Base-by-base conservation (phyloP, 1,139 yeast species). In the Ogataea hybrid region DNA sequence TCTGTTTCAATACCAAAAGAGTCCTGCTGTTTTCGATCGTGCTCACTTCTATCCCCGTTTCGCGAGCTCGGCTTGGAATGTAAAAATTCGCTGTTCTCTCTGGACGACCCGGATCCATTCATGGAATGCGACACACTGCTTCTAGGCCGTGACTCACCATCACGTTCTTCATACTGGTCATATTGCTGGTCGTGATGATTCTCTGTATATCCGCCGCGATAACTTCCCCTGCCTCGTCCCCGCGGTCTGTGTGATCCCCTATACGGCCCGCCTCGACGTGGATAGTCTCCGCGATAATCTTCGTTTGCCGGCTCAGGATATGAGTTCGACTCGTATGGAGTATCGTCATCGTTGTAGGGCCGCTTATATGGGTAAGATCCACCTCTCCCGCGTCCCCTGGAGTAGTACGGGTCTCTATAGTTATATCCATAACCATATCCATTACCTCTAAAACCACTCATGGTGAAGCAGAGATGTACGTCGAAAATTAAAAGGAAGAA, bases 161-260 rank as follows among this genome's bases (percentile, higher is more conserved):
- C 27, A 6, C 15, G 18, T 11, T 32, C 35, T 11, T 21, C 36
- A n/a, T 36, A 28, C 15, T 32, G 28, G 9, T 41, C 39, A 20
- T 29, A 28, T 18, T 9, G 25, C 17, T 31, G 32, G n/a, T 29
- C 20, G 15, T 42, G 25, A 11, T 22, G 23, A 23, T 23, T 27
- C 16, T 31, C 35, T 25, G 37, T 15, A 35, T 28, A 31, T 18
- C 30, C 36, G 17, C 41, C 47, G 16, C 40, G 28, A 28, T 43
- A 43, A 5, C 48, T 32, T 3, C 46, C 43, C 25, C 53, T 39
- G 16, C 53, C 46, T n/a, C 47, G 39, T 25, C 48, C 42, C 27
- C 50, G 36, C 16, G 50, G 48, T 28, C 51, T 25, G 14, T 34
- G 30, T 0, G 39, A 20, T 12, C 50, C 48, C 21, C 41, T 27